Evolutionary conservation across 768 basidiomycete species (phyloP).

Genomic region (Grammothele lineata): DNA sequence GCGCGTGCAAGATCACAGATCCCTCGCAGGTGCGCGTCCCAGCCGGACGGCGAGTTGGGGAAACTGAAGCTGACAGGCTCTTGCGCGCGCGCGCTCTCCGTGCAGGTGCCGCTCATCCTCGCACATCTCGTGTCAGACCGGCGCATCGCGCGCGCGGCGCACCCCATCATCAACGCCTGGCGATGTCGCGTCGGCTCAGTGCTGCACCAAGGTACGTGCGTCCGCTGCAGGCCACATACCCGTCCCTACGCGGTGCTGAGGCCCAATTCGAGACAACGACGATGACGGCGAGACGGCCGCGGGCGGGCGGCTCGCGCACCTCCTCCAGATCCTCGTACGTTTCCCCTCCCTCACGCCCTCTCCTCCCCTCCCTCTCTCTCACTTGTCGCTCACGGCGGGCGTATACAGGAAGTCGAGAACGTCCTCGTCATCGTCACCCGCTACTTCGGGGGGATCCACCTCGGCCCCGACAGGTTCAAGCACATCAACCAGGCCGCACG

Average conservation of each 20-base stretch:
- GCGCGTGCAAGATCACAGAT: constrained; percentile 76
- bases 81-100: background rate
- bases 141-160: constrained; percentile 69
- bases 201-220: constrained; percentile 66
- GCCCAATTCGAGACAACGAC: constrained; percentile 71
- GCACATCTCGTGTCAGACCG: constrained; percentile 66
- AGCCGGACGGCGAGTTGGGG: too few species aligned
- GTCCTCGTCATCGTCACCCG: constrained; percentile 91
- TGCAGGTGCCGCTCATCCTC: constrained; percentile 64
- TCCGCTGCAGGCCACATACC: background rate
- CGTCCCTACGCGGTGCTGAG: background rate
- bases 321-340: constrained; percentile 81
- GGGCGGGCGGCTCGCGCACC: constrained; percentile 84
- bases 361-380: background rate
- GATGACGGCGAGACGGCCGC: constrained; percentile 95
- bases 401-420: constrained; percentile 64
- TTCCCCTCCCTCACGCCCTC: too few species aligned
- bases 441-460: constrained; percentile 88
- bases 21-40: constrained; percentile 59
- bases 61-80: too few species aligned
- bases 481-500: constrained; percentile 96
- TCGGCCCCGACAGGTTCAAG: constrained; percentile 86
- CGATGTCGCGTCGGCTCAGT: constrained; percentile 63
- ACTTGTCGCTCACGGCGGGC: background rate
- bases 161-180: constrained; percentile 82